Conservation (phyloP, 257 asterid genomes). For the Forsythia viridissima region DNA sequence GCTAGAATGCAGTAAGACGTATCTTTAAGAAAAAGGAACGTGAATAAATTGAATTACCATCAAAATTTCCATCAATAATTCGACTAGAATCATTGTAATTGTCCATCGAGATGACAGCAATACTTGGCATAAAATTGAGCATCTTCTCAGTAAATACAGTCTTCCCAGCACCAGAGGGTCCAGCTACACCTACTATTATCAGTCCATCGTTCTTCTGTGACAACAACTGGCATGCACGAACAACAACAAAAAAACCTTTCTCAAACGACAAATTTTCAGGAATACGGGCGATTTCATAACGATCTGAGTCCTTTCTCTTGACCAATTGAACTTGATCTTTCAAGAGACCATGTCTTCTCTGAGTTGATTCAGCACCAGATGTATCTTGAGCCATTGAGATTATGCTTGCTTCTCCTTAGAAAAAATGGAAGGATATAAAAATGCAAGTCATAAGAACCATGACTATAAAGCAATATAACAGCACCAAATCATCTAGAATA, state of each 20-base stretch:
- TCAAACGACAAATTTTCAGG: slow-evolving; percentile 82
- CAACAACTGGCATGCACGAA: slow-evolving; percentile 88
- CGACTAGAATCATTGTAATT: slow-evolving; percentile 97
- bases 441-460: not conserved
- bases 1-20: slow-evolving; percentile 4
- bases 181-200: slow-evolving; percentile 79
- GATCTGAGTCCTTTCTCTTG: slow-evolving; percentile 73
- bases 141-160: slow-evolving; percentile 71
- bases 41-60: slow-evolving; percentile 48
- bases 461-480: not conserved
- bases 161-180: slow-evolving; percentile 99
- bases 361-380: slow-evolving; percentile 42
- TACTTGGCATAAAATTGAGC: slow-evolving; percentile 81
- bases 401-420: slow-evolving; percentile 36
- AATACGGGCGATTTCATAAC: slow-evolving; percentile 74
- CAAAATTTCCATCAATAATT: slow-evolving; percentile 90
- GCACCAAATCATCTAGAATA: not conserved
- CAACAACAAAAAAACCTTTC: slow-evolving; percentile 91
- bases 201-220: slow-evolving; percentile 88
- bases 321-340: slow-evolving; percentile 88
- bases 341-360: slow-evolving; percentile 72
- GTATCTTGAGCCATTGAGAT: slow-evolving; percentile 53
- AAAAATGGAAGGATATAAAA: slow-evolving; percentile 4
- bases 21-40: not conserved
- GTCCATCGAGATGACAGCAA: slow-evolving; percentile 97